Base-by-base conservation (phyloP, 495 filamentous ascomycete genomes). In the Cudoniella acicularis region DNA sequence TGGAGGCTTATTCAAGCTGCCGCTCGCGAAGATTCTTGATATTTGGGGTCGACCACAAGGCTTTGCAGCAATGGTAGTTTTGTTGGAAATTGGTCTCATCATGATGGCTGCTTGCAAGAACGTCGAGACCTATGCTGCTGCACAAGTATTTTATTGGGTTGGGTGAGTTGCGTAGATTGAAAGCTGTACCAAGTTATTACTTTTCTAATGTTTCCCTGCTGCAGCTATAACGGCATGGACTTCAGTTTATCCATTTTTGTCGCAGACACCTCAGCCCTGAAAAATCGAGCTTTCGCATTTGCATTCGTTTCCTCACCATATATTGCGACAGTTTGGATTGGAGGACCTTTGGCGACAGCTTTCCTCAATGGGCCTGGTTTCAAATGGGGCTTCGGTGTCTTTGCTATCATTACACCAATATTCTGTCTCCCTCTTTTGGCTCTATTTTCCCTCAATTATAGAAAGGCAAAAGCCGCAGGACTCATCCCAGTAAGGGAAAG, bases 191-290 rank as follows among this genome's bases (percentile, higher is more conserved):
- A 9, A 9, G 73, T 75, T 10, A 3, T 24, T 2, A 48, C 20
- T 10, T 40, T n/a, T 9, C 45, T 25, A 52, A 21, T 61, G 49
- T 48, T n/a, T n/a, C n/a, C n/a, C n/a, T n/a, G n/a, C n/a, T n/a
- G n/a, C n/a, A n/a, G n/a, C n/a, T 65, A 73, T 63, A 73, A 78
- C 30, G 76, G 77, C 3, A 73, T 83, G 49, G 75, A 72, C 56
- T 74, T 78, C 61, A 74, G 74, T 51, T 68, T 85, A 26, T 70
- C 76, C 17, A 72, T 85, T 59, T 78, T 86, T 68, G 75, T 81
- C n/a, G 80, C 83, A n/a, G 84, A 86, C 70, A 81, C 79, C 1
- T 81, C 84, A 0, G 74, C 72, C 4, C 61, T 87, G 54, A 71
- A 75, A 18, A 81, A 84, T 67, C 75, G 84, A 66, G 80, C 72